Evolutionary conservation across 1,284 basidiomycete species (phyloP).

Genomic region (Xerocomus minutiporus): DNA sequence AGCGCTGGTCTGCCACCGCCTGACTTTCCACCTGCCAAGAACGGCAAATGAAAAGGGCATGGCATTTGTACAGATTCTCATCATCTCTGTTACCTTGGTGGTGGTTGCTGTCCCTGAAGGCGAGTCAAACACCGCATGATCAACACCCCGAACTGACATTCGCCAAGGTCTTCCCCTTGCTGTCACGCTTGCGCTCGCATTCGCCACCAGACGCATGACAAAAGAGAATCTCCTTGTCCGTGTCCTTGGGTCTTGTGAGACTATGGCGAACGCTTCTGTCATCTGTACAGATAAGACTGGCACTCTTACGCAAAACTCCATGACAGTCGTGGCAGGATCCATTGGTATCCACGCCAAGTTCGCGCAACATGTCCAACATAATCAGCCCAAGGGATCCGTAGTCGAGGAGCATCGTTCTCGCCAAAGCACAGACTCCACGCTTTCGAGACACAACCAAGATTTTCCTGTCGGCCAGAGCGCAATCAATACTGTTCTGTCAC

Average conservation of each 20-base stretch:
- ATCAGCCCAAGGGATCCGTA: constrained; percentile 72
- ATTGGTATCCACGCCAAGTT: constrained; percentile 94
- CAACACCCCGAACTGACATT: constrained; percentile 9
- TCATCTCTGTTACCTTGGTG: constrained; percentile 91
- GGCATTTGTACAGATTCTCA: constrained; percentile 89
- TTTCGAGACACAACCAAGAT: constrained; percentile 54
- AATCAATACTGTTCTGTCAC: constrained; percentile 63
- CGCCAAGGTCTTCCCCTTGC: constrained; percentile 83
- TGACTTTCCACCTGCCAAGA: constrained; percentile 33
- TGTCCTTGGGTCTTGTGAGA: constrained; percentile 94
- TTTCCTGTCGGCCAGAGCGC: constrained; percentile 81
- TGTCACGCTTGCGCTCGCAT: constrained; percentile 93
- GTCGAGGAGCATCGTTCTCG: constrained; percentile 47
- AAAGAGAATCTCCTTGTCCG: constrained; percentile 92
- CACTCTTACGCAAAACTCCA: constrained; percentile 89
- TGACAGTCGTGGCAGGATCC: constrained; percentile 95
- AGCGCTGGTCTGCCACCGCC: neutral
- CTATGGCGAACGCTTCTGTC: constrained; percentile 96
- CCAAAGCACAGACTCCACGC: constrained; percentile 28
- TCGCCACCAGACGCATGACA: constrained; percentile 97
- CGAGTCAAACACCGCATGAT: constrained; percentile 22
- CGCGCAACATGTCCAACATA: constrained; percentile 74
- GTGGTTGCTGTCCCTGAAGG: constrained; percentile 98
- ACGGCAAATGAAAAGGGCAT: constrained; percentile 83
- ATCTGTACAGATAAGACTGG: constrained; percentile 97